Percentiles rank a stretch among this genome's conserved stretches.
These are phyloP conservation scores for Allium fistulosum DNA, from an alignment of 106 monocot species.

Conservation along the genomic window DNA sequence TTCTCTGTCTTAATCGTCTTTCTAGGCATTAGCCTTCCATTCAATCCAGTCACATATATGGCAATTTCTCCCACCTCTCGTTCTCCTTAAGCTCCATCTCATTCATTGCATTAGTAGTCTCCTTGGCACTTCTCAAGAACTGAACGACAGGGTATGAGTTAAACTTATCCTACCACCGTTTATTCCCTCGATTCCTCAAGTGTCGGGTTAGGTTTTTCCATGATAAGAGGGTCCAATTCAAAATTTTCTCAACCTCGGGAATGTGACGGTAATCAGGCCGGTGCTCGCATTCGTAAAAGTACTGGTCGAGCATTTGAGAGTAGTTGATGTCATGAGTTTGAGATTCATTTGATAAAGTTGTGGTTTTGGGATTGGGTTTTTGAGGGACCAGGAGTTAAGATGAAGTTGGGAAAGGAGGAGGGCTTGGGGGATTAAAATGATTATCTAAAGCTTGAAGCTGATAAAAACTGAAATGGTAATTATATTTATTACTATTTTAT, in stretches of 20 bases:
- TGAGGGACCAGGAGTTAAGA: slow-evolving; percentile 44
- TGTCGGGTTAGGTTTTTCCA: slow-evolving; percentile 37
- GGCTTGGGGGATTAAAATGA: slow-evolving; percentile 18
- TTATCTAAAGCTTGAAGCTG: too few species aligned
- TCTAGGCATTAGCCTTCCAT: slow-evolving; percentile 76
- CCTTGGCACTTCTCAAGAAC: slow-evolving; percentile 53
- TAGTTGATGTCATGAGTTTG: slow-evolving; percentile 7
- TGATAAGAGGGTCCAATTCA: slow-evolving; percentile 50
- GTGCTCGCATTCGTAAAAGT: slow-evolving; percentile 62
- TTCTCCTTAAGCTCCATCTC: too few species aligned
- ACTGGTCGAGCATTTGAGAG: slow-evolving; percentile 71
- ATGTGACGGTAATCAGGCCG: slow-evolving; percentile 72
- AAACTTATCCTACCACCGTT: slow-evolving; percentile 65
- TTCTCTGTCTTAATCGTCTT: slow-evolving; percentile 74
- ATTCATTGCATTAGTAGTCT: slow-evolving; percentile 39
- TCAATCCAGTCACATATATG: slow-evolving; percentile 52
- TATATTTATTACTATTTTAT: too few species aligned
- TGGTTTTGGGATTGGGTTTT: slow-evolving; percentile 13
- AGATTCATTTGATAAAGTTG: slow-evolving; percentile 9
- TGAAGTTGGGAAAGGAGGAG: slow-evolving; percentile 34
- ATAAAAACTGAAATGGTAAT: too few species aligned
- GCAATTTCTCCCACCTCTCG: slow-evolving; percentile 63
- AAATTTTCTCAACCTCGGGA: slow-evolving; percentile 63
- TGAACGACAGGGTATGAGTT: slow-evolving; percentile 48
- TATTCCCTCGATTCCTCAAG: slow-evolving; percentile 64